These are phyloP conservation scores for Pseudocercospora crystallina DNA, from an alignment of 2,329 filamentous ascomycete species.

Conservation along the genomic window DNA sequence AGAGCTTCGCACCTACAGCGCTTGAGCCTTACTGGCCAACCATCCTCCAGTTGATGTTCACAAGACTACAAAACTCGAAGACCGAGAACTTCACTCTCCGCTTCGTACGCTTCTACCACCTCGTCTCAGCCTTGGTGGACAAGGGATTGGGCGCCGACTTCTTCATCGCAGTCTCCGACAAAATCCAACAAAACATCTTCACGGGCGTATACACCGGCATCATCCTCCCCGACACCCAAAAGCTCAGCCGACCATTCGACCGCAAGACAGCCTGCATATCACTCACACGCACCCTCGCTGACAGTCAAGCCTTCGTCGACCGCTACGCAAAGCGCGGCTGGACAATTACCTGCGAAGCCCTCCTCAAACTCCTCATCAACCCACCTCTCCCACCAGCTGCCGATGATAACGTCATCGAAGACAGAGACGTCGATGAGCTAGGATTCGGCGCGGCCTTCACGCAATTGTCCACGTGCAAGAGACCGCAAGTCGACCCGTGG, in stretches of 20 bases:
- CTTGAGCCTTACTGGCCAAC: constrained; percentile 76
- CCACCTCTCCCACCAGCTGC: constrained; percentile 69
- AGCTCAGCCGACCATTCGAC: constrained; percentile 81
- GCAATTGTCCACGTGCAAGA: constrained; percentile 84
- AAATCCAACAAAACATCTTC: constrained; percentile 76
- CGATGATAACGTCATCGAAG: constrained; percentile 74
- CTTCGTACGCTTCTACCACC: constrained; percentile 93
- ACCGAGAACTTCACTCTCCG: constrained; percentile 82
- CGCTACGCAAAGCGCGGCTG: constrained; percentile 76
- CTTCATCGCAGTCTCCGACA: constrained; percentile 81
- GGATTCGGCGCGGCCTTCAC: constrained; percentile 95
- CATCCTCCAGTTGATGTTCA: constrained; percentile 80
- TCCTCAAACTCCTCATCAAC: constrained; percentile 86
- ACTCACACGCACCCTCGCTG: constrained; percentile 85
- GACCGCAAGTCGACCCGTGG: constrained; percentile 73
- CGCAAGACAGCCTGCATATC: constrained; percentile 93
- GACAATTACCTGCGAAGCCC: constrained; percentile 83
- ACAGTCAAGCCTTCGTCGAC: constrained; percentile 78
- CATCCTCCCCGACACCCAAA: constrained; percentile 84
- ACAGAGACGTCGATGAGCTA: constrained; percentile 91
- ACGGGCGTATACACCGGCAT: constrained; percentile 81
- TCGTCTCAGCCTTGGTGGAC: constrained; percentile 76
- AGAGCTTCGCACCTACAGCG: constrained; percentile 69
- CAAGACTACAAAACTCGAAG: constrained; percentile 67
- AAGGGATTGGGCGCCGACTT: constrained; percentile 88